Conservation (phyloP, 2,329 filamentous ascomycete genomes). For the Apiospora sp. region DNA sequence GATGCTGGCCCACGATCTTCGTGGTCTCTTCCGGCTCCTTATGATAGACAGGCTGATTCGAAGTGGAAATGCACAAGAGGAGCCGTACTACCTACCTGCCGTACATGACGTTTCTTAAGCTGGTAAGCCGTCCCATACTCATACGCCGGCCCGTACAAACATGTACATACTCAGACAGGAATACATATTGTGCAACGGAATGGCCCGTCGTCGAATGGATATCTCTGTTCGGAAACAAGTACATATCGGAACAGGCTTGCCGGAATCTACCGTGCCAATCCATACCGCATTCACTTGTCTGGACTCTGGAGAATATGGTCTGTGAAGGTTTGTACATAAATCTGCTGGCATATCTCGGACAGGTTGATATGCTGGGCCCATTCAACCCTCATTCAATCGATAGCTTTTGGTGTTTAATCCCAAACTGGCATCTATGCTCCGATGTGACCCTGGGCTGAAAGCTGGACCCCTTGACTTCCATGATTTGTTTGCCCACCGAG, state of each 20-base stretch:
- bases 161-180: not conserved
- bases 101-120: too few relatives aligned
- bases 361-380: not conserved
- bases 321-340: not conserved
- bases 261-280: conserved; percentile 1
- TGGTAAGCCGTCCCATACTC: too few relatives aligned
- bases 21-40: not conserved
- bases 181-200: conserved; percentile 9
- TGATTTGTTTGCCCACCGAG: not conserved
- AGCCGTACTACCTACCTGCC: not conserved
- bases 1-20: not conserved
- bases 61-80: not conserved
- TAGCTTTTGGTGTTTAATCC: conserved; percentile 25
- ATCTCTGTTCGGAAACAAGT: not conserved
- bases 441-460: conserved; percentile 24
- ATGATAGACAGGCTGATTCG: not conserved
- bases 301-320: not conserved
- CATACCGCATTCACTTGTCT: not conserved
- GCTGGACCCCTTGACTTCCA: conserved; percentile 19
- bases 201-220: not conserved
- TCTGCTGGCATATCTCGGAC: not conserved
- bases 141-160: too few relatives aligned
- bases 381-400: conserved; percentile 9
- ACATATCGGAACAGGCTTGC: not conserved
- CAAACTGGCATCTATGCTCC: conserved; percentile 26